phyloP scores from a whole-genome alignment of 768 basidiomycete genomes.

The Aureoboletus auriporus region DNA sequence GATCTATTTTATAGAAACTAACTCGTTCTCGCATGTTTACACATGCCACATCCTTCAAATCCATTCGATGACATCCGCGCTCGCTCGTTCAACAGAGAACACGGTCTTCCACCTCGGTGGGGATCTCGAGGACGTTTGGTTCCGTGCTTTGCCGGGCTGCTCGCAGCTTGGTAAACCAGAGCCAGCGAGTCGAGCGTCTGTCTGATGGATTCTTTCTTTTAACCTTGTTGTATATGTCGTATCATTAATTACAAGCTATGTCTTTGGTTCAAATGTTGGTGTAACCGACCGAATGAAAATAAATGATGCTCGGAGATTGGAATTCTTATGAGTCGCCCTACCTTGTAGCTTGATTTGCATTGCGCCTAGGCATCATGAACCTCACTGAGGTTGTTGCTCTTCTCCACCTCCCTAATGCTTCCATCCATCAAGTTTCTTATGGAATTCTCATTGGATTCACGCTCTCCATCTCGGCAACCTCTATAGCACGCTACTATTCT shows the following conservation, averaged over 20 bases:
- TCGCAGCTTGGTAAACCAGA: slow-evolving; percentile 23
- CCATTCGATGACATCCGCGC: slow-evolving; percentile 65
- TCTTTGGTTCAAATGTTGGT: too few species aligned
- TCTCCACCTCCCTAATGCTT: slow-evolving; percentile 19
- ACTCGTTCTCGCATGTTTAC: slow-evolving; percentile 78
- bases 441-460: slow-evolving; percentile 75
- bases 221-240: not conserved
- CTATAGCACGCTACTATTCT: slow-evolving; percentile 52
- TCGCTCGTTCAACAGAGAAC: slow-evolving; percentile 69
- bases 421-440: slow-evolving; percentile 34
- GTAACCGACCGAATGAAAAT: too few species aligned
- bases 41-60: slow-evolving; percentile 70
- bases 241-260: not conserved
- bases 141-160: slow-evolving; percentile 25
- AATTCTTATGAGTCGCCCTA: too few species aligned
- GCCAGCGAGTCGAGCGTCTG: slow-evolving; percentile 58
- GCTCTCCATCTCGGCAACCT: slow-evolving; percentile 68
- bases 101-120: slow-evolving; percentile 32
- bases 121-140: slow-evolving; percentile 66
- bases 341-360: too few species aligned
- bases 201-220: slow-evolving; percentile 51
- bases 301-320: too few species aligned
- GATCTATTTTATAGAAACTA: slow-evolving; percentile 79
- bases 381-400: slow-evolving; percentile 11
- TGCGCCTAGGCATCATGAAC: slow-evolving; percentile 5